These are phyloP conservation scores for Fistulina hepatica DNA, from an alignment of 1,284 basidiomycete genomes.

Conservation along the genomic window DNA sequence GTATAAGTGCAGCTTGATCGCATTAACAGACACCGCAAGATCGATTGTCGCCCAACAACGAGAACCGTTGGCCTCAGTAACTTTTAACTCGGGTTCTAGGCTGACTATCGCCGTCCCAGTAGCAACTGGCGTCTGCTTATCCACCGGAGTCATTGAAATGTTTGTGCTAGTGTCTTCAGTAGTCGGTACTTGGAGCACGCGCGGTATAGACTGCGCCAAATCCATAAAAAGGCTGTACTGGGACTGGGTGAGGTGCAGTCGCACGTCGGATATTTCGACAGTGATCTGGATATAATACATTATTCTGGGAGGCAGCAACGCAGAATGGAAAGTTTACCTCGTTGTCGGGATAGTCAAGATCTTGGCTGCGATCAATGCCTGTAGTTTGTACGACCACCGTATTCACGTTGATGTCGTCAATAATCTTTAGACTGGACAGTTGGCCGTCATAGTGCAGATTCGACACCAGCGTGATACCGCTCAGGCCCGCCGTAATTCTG, in stretches of 20 bases:
- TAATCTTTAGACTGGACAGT: slow-evolving; percentile 65
- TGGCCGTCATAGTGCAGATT: slow-evolving; percentile 42
- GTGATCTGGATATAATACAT: slow-evolving; percentile 39
- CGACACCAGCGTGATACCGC: slow-evolving; percentile 80
- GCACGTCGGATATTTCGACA: slow-evolving; percentile 83
- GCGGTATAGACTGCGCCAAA: slow-evolving; percentile 67
- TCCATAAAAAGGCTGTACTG: slow-evolving; percentile 78
- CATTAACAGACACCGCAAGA: slow-evolving; percentile 63
- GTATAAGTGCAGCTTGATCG: slow-evolving; percentile 89
- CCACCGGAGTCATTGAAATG: slow-evolving; percentile 8
- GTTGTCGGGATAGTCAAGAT: slow-evolving; percentile 51
- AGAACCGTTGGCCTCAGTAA: slow-evolving; percentile 18
- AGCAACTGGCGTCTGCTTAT: slow-evolving; percentile 9
- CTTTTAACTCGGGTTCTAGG: slow-evolving; percentile 49
- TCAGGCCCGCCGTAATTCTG: slow-evolving; percentile 70
- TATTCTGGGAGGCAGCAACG: slow-evolving; percentile 3
- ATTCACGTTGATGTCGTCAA: slow-evolving; percentile 83
- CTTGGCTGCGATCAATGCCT: slow-evolving; percentile 37
- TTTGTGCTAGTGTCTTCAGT: slow-evolving; percentile 24
- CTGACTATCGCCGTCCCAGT: slow-evolving; percentile 23
- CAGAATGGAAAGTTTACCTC: slow-evolving; percentile 37
- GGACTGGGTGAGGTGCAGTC: slow-evolving; percentile 80
- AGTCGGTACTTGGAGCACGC: slow-evolving; percentile 43
- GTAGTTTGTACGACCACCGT: slow-evolving; percentile 60
- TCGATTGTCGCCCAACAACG: slow-evolving; percentile 60